Percentiles rank a stretch among this genome's conserved stretches.
These are phyloP conservation scores for Porphyrellus cyaneotinctus DNA, from an alignment of 768 basidiomycete genomes.

Conservation along the genomic window DNA sequence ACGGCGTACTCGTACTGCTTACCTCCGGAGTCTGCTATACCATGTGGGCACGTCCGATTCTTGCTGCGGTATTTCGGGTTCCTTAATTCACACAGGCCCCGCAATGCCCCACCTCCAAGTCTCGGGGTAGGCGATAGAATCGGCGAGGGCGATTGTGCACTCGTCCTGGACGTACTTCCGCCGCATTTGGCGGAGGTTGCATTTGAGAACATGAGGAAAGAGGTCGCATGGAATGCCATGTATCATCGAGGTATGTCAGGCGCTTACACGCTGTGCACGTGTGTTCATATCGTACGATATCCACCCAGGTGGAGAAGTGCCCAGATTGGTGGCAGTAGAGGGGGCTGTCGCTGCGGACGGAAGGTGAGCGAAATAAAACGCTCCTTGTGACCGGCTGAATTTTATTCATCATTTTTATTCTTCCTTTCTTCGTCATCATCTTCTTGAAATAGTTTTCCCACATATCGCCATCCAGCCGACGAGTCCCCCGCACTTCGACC, in stretches of 20 bases:
- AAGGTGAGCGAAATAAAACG: slow-evolving; percentile 34
- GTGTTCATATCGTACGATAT: slow-evolving; percentile 2
- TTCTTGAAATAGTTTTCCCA: slow-evolving; percentile 49
- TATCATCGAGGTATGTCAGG: slow-evolving; percentile 57
- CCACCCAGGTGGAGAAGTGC: slow-evolving; percentile 66
- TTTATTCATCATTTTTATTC: background rate
- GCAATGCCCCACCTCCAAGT: slow-evolving; percentile 18
- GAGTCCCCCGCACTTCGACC: slow-evolving; percentile 63
- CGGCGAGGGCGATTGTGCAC: slow-evolving; percentile 65
- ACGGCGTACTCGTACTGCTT: background rate
- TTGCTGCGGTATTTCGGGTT: slow-evolving; percentile 1
- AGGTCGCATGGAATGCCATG: slow-evolving; percentile 75
- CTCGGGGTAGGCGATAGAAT: slow-evolving; percentile 39
- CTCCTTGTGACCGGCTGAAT: slow-evolving; percentile 9
- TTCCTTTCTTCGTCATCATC: background rate
- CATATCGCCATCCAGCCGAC: slow-evolving; percentile 82
- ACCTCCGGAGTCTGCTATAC: no score
- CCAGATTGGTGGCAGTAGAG: slow-evolving; percentile 59
- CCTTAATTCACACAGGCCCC: slow-evolving; percentile 17
- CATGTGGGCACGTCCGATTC: slow-evolving; percentile 15
- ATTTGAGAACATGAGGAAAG: slow-evolving; percentile 54
- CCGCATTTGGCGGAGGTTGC: slow-evolving; percentile 49
- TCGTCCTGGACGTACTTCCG: slow-evolving; percentile 58
- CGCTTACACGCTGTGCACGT: background rate
- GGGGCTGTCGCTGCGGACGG: slow-evolving; percentile 50